Evolutionary conservation across 2,329 filamentous ascomycete species (phyloP).

Genomic region (Curvularia spicifera): DNA sequence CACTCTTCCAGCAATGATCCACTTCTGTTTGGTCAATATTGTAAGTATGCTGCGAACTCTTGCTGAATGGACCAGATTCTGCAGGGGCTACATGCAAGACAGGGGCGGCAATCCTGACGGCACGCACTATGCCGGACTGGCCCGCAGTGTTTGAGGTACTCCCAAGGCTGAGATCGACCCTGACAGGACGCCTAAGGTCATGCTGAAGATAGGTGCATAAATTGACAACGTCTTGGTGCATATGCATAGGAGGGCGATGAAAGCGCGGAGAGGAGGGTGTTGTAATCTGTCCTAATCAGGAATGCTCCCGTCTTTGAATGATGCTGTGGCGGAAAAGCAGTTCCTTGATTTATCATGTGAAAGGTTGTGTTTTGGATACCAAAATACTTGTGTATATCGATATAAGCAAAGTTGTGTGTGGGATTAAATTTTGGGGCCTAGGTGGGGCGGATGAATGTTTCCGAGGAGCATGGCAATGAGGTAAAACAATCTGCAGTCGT

Average conservation of each 20-base stretch:
- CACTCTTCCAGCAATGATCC: not conserved
- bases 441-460: not conserved
- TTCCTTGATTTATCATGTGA: not conserved
- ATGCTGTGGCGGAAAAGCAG: not conserved
- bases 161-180: not conserved
- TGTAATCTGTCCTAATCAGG: not conserved
- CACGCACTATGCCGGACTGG: slow-evolving; percentile 2
- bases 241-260: not conserved
- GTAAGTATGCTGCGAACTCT: not conserved
- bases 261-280: not conserved
- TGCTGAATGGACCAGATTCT: not conserved
- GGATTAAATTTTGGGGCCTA: not conserved
- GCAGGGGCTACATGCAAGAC: slow-evolving; percentile 4
- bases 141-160: not conserved
- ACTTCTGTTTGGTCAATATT: not conserved
- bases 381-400: not conserved
- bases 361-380: not conserved
- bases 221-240: not conserved
- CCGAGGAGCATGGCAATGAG: not conserved
- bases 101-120: slow-evolving; percentile 5
- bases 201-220: not conserved
- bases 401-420: not conserved
- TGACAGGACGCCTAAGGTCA: not conserved
- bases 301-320: not conserved
- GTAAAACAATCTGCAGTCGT: not conserved